Conservation (phyloP, 78 protist genomes). For the Cavenderia fasciculata region DNA sequence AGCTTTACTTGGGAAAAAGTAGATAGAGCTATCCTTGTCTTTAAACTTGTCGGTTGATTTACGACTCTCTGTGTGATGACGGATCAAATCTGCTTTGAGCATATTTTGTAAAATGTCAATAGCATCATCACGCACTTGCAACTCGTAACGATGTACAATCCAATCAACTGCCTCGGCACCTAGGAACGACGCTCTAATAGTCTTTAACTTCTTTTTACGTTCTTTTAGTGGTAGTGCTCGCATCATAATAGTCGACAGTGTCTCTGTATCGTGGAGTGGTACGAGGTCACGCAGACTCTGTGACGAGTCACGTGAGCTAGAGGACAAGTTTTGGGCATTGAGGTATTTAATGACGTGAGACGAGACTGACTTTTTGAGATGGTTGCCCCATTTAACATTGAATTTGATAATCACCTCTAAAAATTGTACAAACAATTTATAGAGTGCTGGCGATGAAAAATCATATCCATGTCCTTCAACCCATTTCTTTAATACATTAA, state of each 20-base stretch:
- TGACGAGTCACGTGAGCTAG: background rate
- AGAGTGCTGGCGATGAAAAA: background rate
- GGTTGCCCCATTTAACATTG: constrained; percentile 50
- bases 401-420: background rate
- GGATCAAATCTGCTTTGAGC: background rate
- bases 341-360: background rate
- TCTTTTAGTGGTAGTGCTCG: constrained; percentile 35
- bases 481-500: constrained; percentile 77
- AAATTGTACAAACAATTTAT: background rate
- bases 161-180: constrained; percentile 63
- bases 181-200: constrained; percentile 28
- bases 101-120: background rate
- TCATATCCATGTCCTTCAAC: constrained; percentile 56
- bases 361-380: background rate
- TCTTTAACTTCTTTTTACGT: constrained; percentile 13
- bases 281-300: background rate
- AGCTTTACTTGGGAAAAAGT: background rate
- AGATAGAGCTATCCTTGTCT: constrained; percentile 47
- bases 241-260: constrained; percentile 25
- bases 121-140: constrained; percentile 10
- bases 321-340: no score
- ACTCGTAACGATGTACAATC: background rate
- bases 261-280: constrained; percentile 4
- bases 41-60: constrained; percentile 12
- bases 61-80: no score